phyloP scores from a whole-genome alignment of 305 asterid genomes.

The Fraxinus greggii region DNA sequence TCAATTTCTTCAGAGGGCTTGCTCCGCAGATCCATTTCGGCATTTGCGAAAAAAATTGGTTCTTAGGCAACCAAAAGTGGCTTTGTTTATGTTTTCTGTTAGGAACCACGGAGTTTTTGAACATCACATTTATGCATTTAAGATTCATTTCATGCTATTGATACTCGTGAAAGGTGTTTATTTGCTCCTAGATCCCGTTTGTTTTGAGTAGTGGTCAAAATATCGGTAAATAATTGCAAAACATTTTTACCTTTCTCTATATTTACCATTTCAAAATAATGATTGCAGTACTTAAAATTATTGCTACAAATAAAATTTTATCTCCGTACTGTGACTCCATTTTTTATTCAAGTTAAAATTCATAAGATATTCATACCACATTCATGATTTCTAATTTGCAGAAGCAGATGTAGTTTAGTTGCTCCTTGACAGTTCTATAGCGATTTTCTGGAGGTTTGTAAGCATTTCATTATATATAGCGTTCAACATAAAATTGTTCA shows the following conservation, averaged over 20 bases:
- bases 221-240: neutral
- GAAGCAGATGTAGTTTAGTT: neutral
- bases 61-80: neutral
- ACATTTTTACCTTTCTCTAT: neutral
- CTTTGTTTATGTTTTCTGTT: neutral
- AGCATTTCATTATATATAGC: neutral
- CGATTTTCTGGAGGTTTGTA: neutral
- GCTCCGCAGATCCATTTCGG: neutral
- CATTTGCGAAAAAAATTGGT: neutral
- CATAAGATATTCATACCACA: neutral
- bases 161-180: neutral
- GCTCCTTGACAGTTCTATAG: neutral
- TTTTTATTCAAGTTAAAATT: neutral
- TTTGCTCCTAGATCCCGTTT: neutral
- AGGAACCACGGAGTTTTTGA: neutral
- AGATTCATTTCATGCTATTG: neutral
- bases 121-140: neutral
- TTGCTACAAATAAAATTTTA: neutral
- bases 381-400: neutral
- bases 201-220: neutral
- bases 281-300: neutral
- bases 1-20: neutral
- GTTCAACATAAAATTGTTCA: neutral
- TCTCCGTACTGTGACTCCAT: neutral
- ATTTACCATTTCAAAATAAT: neutral